These are phyloP conservation scores for Arbutus unedo DNA, from an alignment of 148 eudicot genomes.

Conservation along the genomic window DNA sequence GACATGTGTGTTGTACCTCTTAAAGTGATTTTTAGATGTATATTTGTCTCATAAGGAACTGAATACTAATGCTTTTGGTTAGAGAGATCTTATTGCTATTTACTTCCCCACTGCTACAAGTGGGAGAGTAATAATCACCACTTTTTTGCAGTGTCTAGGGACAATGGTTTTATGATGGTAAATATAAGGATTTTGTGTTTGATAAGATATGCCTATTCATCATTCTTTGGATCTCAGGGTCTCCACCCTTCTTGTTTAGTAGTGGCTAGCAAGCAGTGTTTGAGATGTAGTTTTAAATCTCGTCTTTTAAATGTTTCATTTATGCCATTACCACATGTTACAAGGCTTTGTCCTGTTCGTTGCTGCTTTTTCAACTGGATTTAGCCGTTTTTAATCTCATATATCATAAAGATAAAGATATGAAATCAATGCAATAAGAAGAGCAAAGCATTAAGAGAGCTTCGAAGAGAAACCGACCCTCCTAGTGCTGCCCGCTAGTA, in stretches of 20 bases:
- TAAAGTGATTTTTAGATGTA: neutral
- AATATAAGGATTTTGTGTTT: neutral
- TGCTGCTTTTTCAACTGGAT: neutral
- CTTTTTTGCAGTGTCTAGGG: neutral
- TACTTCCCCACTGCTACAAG: neutral
- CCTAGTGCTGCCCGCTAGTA: too few species aligned
- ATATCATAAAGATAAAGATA: too few species aligned
- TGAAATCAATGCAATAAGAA: too few species aligned
- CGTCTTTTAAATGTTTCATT: neutral
- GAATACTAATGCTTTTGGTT: neutral
- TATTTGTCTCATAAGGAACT: neutral
- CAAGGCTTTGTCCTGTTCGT: neutral
- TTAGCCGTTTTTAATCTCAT: too few species aligned
- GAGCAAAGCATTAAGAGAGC: too few species aligned
- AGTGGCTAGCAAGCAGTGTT: neutral
- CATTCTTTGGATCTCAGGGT: neutral
- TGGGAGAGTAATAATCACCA: neutral
- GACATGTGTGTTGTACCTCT: neutral
- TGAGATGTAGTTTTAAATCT: neutral
- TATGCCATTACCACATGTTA: neutral
- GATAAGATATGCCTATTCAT: neutral
- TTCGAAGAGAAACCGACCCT: too few species aligned
- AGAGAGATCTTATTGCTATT: neutral
- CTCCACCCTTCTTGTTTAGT: neutral
- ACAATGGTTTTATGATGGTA: neutral